Evolutionary conservation across 257 asterid species (phyloP).

Genomic region (Penstemon davidsonii): DNA sequence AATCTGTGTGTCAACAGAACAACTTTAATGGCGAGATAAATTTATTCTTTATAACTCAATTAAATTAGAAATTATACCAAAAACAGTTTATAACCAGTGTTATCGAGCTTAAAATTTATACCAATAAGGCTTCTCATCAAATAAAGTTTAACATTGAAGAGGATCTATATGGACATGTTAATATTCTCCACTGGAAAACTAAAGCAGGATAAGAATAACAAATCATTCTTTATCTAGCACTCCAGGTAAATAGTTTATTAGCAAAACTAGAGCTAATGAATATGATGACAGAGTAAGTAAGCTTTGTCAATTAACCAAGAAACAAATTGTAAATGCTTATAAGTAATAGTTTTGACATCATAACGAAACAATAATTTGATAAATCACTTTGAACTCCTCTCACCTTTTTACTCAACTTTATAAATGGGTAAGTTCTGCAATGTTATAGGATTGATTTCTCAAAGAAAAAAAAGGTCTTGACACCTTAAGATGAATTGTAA

Average conservation of each 20-base stretch:
- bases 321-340: conserved; percentile 7
- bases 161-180: too few species aligned
- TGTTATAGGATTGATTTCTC: conserved; percentile 1
- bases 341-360: background rate
- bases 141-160: too few species aligned
- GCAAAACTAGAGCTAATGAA: background rate
- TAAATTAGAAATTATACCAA: too few species aligned
- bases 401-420: background rate
- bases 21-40: too few species aligned
- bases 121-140: too few species aligned
- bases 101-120: too few species aligned
- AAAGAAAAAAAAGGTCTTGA: background rate
- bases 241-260: background rate
- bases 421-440: background rate
- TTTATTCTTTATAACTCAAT: too few species aligned
- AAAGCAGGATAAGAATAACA: background rate
- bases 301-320: background rate
- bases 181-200: too few species aligned
- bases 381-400: background rate
- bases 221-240: background rate
- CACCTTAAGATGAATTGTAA: background rate
- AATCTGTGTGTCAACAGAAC: conserved; percentile 42
- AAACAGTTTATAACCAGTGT: too few species aligned
- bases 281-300: background rate
- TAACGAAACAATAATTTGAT: background rate